Base-by-base conservation (phyloP, 2,329 filamentous ascomycete species). In the Hypomyces perniciosus region DNA sequence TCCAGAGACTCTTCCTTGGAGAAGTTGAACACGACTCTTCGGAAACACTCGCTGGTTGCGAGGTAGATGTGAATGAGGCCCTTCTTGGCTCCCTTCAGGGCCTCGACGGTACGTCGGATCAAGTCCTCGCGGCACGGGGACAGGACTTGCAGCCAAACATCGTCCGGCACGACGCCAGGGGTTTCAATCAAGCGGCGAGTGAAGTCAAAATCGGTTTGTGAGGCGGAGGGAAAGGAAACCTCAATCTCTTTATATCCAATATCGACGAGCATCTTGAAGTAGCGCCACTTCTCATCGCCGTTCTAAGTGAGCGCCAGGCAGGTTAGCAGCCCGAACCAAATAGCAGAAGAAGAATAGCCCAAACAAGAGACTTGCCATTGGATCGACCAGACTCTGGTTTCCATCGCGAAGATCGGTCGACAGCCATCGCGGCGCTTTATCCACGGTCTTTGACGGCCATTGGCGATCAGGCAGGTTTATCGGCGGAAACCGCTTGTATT, bases 211-310 rank as follows among this genome's bases (percentile, higher is more conserved):
- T 97, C 93, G 63, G 88, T 96, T 66, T 95, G 86, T 37, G 90
- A 96, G 10, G 92, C 90, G 0, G 90, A 95, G 45, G 92, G 92
- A 72, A 96, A 97, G 4, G 91, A 93, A 20, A 96, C 86, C 68
- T 97, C 92, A 58, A 97, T 96, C 72, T 97, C 92, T 73, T 96
- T 97, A 79, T 95, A 97, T 61, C 93, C 92, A 45, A 96, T 79
- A 55, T 92, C 84, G 62, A 86, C 83, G 48, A 97, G 82, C 90
- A 95, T 95, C 72, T 91, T 85, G 77, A 97, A 97, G 78, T 91
- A 97, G 55, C 79, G 77, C 83, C 87, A 93, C 74, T 97, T 97
- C 76, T 96, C 90, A 44, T 96, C 89, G 59, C 90, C 90, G 65
- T 90, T 93, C 89, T 93, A 20, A 20, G 20, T 3, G 20, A 20